Evolutionary conservation across 2,329 filamentous ascomycete species (phyloP).

Genomic region (Seiridium unicorne): DNA sequence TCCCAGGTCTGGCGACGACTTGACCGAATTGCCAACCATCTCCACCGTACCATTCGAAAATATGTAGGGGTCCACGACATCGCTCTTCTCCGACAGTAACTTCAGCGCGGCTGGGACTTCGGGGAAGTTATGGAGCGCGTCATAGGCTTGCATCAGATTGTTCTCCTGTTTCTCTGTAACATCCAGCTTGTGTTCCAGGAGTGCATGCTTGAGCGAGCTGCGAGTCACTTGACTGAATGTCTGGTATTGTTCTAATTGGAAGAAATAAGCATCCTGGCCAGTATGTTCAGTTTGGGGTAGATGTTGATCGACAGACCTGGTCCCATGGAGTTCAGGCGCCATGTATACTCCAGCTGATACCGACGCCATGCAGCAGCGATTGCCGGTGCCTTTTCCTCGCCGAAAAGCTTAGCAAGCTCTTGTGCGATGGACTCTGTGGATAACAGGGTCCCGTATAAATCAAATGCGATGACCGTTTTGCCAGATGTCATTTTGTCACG

Average conservation of each 20-base stretch:
- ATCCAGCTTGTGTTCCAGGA: conserved; percentile 52
- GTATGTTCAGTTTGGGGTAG: no score
- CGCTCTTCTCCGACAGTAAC: conserved; percentile 35
- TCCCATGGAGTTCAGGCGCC: conserved; percentile 76
- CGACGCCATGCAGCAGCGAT: conserved; percentile 64
- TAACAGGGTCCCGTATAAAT: conserved; percentile 73
- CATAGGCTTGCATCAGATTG: conserved; percentile 61
- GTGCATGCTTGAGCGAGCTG: conserved; percentile 61
- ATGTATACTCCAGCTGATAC: conserved; percentile 77
- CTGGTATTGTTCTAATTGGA: conserved; percentile 52
- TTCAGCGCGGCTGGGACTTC: conserved; percentile 58
- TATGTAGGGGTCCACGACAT: conserved; percentile 51
- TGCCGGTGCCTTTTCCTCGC: conserved; percentile 51
- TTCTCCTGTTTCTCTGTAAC: conserved; percentile 43
- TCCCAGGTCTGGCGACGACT: conserved; percentile 53
- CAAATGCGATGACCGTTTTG: conserved; percentile 61
- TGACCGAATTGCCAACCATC: conserved; percentile 63
- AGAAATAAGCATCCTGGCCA: background rate
- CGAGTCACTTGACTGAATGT: conserved; percentile 63
- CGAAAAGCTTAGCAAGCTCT: conserved; percentile 56
- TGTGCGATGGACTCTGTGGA: conserved; percentile 67
- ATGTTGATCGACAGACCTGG: conserved; percentile 16
- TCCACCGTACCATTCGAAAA: conserved; percentile 68
- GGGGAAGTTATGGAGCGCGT: conserved; percentile 61
- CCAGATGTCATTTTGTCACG: conserved; percentile 12